Evolutionary conservation across 257 asterid genomes (phyloP).

Genomic region (Eustoma russellianum): DNA sequence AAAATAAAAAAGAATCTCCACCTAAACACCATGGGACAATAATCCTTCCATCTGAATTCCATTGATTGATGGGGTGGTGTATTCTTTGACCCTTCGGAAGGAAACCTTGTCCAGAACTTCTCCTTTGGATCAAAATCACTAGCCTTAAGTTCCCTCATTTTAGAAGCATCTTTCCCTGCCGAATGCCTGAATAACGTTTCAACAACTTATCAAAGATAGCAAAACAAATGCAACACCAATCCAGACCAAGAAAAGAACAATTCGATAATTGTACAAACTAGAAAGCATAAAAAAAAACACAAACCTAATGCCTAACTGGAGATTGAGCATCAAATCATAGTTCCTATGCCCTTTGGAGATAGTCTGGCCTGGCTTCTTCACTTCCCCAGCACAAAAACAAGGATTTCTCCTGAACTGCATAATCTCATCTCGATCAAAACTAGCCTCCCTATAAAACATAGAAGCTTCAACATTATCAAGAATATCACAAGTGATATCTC

Average conservation of each 20-base stretch:
- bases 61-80: conserved; percentile 78
- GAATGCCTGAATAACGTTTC: conserved; percentile 39
- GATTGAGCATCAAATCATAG: conserved; percentile 92
- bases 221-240: not conserved
- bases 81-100: conserved; percentile 67
- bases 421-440: conserved; percentile 43
- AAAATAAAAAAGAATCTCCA: conserved; percentile 10
- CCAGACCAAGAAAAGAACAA: conserved; percentile 1
- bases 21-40: conserved; percentile 88
- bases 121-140: conserved; percentile 87
- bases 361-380: conserved; percentile 79
- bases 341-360: conserved; percentile 92
- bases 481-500: conserved; percentile 95
- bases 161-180: conserved; percentile 71
- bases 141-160: conserved; percentile 39
- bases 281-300: not conserved
- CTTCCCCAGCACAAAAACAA: conserved; percentile 50
- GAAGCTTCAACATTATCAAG: conserved; percentile 80
- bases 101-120: conserved; percentile 91
- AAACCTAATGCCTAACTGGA: conserved; percentile 94
- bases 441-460: conserved; percentile 50
- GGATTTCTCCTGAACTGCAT: conserved; percentile 75
- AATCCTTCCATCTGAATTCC: conserved; percentile 92
- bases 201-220: not conserved
- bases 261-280: not conserved